Base-by-base conservation (phyloP, 2,329 filamentous ascomycete species). In the Aureobasidium sp. region DNA sequence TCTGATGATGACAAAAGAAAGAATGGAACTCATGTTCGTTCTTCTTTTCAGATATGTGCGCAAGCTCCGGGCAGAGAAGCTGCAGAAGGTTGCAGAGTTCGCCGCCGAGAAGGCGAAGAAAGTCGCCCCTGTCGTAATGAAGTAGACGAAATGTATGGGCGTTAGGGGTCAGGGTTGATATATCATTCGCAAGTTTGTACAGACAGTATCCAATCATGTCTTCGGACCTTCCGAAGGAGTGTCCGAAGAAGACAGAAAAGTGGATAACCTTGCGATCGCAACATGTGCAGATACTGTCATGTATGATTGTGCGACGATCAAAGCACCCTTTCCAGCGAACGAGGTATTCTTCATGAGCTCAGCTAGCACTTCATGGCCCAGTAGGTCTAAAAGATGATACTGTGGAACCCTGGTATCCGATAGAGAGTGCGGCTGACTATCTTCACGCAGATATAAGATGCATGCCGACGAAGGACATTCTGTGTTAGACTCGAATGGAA, bases 1-100 rank as follows among this genome's bases (percentile, higher is more conserved):
- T 62, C 80, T 99, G 43, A 99, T 99, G 94, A 99, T 97, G 92
- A 94, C 92, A 52, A 99, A 99, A 78, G 94, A 99, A 77, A 84
- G 92, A 68, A 90, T 97, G 76, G 94, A 97, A 74, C 78, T 97
- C 17, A 74, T 92, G 48, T 97, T 97, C 73, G 80, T 97, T 65
- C 78, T 96, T 32, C 82, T 99, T 56, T 87, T 97, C 75, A 85
- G 90, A 69, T 96, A 94, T 69, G 72, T 97, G 59, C 84, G 86
- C 67, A 84, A 86, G 67, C 69, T 95, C 63, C 85, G 84, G 69
- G 82, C 86, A 48, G 81, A 88, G 67, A 87, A 88, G 72, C 78
- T 96, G 47, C 82, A 84, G 66, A 88, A 87, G 71, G 79, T 86
- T 17, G 85, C 86, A 13, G 81, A 85, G 56, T 69, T 85, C 57